Percentiles rank a stretch among this genome's conserved stretches.
These are phyloP conservation scores for Penicillium alfredii DNA, from an alignment of 495 filamentous ascomycete species.

Conservation along the genomic window DNA sequence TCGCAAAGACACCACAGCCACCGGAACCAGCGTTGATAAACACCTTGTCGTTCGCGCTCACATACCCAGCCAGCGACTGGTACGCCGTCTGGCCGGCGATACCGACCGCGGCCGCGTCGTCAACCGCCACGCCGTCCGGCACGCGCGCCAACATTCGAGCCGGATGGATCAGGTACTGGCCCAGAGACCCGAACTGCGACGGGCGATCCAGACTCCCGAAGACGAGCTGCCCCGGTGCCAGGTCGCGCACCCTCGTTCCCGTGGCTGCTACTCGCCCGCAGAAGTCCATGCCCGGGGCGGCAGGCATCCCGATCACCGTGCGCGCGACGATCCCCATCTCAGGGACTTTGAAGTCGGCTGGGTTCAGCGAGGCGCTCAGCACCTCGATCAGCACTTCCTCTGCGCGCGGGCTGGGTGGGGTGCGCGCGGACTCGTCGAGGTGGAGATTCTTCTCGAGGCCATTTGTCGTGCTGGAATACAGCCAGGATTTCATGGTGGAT, in stretches of 20 bases:
- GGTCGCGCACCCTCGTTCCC: conserved; percentile 23
- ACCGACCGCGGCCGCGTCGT: conserved; percentile 47
- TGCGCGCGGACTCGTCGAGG: conserved; percentile 40
- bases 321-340: conserved; percentile 44
- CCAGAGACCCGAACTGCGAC: conserved; percentile 45
- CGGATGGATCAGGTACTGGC: conserved; percentile 42
- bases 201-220: conserved; percentile 45
- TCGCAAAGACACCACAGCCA: conserved; percentile 54
- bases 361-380: conserved; percentile 53
- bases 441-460: conserved; percentile 54
- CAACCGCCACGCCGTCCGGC: conserved; percentile 46
- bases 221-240: conserved; percentile 49
- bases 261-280: conserved; percentile 51
- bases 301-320: conserved; percentile 39
- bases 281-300: conserved; percentile 59
- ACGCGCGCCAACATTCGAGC: conserved; percentile 26
- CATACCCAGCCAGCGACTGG: conserved; percentile 51
- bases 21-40: conserved; percentile 67
- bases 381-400: conserved; percentile 54
- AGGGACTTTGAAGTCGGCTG: conserved; percentile 64
- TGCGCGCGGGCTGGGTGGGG: conserved; percentile 29
- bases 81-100: conserved; percentile 55
- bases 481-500: conserved; percentile 56
- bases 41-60: conserved; percentile 44
- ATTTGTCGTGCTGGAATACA: conserved; percentile 44